Percentiles rank a stretch among this genome's conserved stretches.
These are phyloP conservation scores for Ceratobasidium sp. DNA, from an alignment of 1,284 basidiomycete genomes.

Conservation along the genomic window DNA sequence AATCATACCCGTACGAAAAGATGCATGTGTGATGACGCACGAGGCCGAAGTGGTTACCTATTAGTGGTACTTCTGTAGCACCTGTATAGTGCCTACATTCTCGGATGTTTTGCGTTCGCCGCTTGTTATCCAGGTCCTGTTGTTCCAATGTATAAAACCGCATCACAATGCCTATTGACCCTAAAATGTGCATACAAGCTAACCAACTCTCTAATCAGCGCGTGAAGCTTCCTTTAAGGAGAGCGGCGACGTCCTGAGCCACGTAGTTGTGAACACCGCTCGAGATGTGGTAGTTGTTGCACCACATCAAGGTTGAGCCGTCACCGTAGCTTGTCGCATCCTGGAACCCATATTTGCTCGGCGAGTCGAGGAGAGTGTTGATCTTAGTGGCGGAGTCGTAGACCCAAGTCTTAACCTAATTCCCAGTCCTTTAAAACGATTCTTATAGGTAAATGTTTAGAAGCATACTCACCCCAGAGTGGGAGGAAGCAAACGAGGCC, in stretches of 20 bases:
- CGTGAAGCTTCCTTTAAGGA: constrained; percentile 42
- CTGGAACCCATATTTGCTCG: constrained; percentile 46
- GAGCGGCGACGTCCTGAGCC: constrained; percentile 35
- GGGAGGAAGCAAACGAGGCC: constrained; percentile 30
- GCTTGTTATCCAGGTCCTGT: neutral
- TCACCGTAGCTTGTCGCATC: constrained; percentile 48
- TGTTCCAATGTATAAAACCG: no score
- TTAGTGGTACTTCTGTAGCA: neutral
- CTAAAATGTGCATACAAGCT: constrained; percentile 9
- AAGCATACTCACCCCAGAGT: constrained; percentile 27
- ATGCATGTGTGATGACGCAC: constrained; percentile 87
- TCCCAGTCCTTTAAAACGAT: neutral
- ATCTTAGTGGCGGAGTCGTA: constrained; percentile 40
- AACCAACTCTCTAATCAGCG: constrained; percentile 1
- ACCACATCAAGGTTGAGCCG: constrained; percentile 47
- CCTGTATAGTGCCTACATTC: neutral
- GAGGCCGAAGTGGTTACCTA: constrained; percentile 76
- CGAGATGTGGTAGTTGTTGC: constrained; percentile 49
- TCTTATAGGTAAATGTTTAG: neutral
- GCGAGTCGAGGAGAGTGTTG: constrained; percentile 44
- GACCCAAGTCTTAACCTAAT: constrained; percentile 45
- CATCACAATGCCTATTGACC: no score
- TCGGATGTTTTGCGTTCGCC: neutral
- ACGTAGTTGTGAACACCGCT: constrained; percentile 31
- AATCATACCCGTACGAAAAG: constrained; percentile 78